Conservation (phyloP, 768 basidiomycete genomes). For the Mycena vitilis region DNA sequence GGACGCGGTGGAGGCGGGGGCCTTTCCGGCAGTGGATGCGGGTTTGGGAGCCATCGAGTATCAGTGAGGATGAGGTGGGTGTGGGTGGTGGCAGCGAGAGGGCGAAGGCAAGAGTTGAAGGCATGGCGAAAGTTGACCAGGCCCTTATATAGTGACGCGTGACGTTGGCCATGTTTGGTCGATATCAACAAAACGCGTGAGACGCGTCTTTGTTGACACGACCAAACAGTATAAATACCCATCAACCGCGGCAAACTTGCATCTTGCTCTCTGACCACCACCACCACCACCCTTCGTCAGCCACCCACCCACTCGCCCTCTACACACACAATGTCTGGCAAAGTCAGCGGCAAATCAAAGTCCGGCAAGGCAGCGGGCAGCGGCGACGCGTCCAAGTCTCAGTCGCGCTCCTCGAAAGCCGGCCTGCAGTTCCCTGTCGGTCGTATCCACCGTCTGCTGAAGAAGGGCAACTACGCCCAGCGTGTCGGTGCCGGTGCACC, state of each 20-base stretch:
- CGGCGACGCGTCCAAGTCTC: constrained; percentile 59
- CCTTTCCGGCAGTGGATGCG: constrained; percentile 87
- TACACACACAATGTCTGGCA: constrained; percentile 26
- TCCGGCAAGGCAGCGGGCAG: constrained; percentile 63
- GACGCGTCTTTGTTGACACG: constrained; percentile 35
- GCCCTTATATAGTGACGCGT: constrained; percentile 51
- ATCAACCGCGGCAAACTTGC: constrained; percentile 8
- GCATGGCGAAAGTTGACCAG: constrained; percentile 26
- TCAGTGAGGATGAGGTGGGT: constrained; percentile 36
- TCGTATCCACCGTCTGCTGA: constrained; percentile 91
- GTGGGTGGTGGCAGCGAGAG: constrained; percentile 34
- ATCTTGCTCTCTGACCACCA: constrained; percentile 8
- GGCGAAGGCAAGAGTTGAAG: constrained; percentile 39
- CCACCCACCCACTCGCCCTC: constrained; percentile 21
- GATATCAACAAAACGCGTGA: constrained; percentile 38
- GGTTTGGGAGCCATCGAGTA: constrained; percentile 73
- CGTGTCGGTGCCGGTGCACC: constrained; percentile 92
- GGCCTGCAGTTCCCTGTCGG: constrained; percentile 92
- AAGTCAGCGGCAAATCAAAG: constrained; percentile 33
- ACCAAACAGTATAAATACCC: constrained; percentile 42
- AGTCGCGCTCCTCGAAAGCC: constrained; percentile 79
- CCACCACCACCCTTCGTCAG: constrained; percentile 19
- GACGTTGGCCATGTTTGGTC: constrained; percentile 50
- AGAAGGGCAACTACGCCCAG: constrained; percentile 87
- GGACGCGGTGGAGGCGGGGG: constrained; percentile 75